These are phyloP conservation scores for Holtermanniella nyarrowii DNA, from an alignment of 768 basidiomycete genomes.

Conservation along the genomic window DNA sequence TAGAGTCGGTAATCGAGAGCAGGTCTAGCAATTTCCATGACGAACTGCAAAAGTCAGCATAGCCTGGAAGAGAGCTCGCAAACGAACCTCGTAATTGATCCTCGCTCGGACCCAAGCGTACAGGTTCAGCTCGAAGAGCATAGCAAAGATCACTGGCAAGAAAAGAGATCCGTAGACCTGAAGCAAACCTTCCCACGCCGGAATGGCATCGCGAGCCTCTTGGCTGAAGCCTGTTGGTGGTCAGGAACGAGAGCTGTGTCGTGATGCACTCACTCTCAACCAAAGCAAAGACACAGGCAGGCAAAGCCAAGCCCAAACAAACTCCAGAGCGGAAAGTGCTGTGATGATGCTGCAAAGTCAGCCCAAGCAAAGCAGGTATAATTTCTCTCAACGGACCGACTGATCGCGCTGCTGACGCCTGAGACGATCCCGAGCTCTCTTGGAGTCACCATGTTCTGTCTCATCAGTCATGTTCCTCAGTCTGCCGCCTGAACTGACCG, in stretches of 20 bases:
- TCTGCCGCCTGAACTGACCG: conserved; percentile 46
- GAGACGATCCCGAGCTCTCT: conserved; percentile 60
- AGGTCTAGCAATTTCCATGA: conserved; percentile 56
- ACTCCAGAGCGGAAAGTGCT: conserved; percentile 62
- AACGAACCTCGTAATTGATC: conserved; percentile 82
- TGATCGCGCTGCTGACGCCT: conserved; percentile 44
- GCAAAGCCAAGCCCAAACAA: conserved; percentile 60
- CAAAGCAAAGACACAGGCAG: conserved; percentile 57
- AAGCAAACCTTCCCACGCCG: conserved; percentile 63
- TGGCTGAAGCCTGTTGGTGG: conserved; percentile 49
- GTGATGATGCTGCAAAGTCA: conserved; percentile 20
- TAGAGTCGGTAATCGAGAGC: conserved; percentile 71
- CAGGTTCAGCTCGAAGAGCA: conserved; percentile 75
- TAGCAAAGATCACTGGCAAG: conserved; percentile 62
- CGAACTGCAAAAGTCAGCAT: conserved; percentile 9
- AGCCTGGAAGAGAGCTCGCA: conserved; percentile 42
- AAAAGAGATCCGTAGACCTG: conserved; percentile 66
- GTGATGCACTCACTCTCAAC: conserved; percentile 56
- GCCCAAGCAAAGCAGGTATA: not conserved
- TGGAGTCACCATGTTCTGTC: conserved; percentile 61
- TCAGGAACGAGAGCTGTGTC: not conserved
- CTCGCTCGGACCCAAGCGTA: conserved; percentile 61
- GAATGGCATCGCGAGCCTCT: conserved; percentile 49
- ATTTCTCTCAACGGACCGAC: conserved; percentile 21
- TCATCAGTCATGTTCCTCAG: not conserved